Base-by-base conservation (phyloP, 306 rosid genomes). In the Lathyrus oleraceus region DNA sequence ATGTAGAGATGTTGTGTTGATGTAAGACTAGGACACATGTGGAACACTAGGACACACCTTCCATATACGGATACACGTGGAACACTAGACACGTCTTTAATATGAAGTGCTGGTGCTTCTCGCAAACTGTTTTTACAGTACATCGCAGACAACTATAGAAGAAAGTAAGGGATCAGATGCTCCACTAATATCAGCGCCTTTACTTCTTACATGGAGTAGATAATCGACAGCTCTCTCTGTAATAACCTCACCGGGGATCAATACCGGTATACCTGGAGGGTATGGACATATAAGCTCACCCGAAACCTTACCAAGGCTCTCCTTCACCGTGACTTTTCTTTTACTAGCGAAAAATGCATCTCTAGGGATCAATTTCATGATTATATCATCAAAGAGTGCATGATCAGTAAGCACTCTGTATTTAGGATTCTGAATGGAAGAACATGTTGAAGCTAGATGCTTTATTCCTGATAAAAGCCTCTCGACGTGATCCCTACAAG, bases 221-320 rank as follows among this genome's bases (percentile, higher is more conserved):
- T 92, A 87, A 53, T 80, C 79, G 75, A 86, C 40, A 56, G 91
- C 88, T 66, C 61, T 84, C 74, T 84, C 35, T 0, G 96, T 81
- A 52, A 90, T 81, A 73, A 79, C 70, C 79, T 92, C 96, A 11
- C 98, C 98, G 0, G 98, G 93, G 48, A 85, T 84, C 79, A 88
- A 35, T 38, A 85, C 91, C 0, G 98, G 96, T 73, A 92, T 83
- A 59, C 96, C 98, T 0, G 98, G 98, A 11, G 96, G 98, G 49
- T 87, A 92, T 27, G 96, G 88, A 67, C 87, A 87, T 61, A 92
- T 67, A 61, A 89, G 87, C 89, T 89, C 98, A 71, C 96, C 95
- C 19, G 95, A 80, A 70, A 89, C 75, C 67, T 85, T 76, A 36
- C 98, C 95, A 0, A 88, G 32, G 75, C 96, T 80, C 49, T 86